Percentiles rank a stretch among this genome's conserved stretches.
phyloP scores from a whole-genome alignment of 2,329 filamentous ascomycete genomes.

The Diatrype stigma region DNA sequence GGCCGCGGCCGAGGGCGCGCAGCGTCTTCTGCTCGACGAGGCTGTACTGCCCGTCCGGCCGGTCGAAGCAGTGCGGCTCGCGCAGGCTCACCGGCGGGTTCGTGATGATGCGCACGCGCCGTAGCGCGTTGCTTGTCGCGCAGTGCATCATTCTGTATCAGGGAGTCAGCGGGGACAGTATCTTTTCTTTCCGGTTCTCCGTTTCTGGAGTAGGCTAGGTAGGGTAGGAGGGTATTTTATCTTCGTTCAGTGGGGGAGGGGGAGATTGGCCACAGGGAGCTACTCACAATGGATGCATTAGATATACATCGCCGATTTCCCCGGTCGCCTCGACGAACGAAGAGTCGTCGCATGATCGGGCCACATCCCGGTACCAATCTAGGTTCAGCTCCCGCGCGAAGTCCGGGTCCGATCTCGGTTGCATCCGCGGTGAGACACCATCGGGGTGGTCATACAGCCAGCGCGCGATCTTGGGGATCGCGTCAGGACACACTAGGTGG shows the following conservation, averaged over 20 bases:
- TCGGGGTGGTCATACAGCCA: conserved; percentile 59
- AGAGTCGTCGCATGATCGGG: conserved; percentile 28
- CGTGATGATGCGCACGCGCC: conserved; percentile 48
- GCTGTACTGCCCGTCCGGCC: conserved; percentile 45
- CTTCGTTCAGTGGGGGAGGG: too few species aligned
- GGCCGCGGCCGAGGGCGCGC: conserved; percentile 37
- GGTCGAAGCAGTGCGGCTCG: conserved; percentile 49
- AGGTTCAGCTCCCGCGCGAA: conserved; percentile 40
- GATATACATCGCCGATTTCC: conserved; percentile 50
- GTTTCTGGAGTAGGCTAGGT: too few species aligned
- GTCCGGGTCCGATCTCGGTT: conserved; percentile 45
- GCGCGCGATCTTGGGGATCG: conserved; percentile 52
- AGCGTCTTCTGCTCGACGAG: conserved; percentile 54
- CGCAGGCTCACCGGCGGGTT: conserved; percentile 51
- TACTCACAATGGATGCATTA: conserved; percentile 56
- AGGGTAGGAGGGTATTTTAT: too few species aligned
- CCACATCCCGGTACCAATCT: conserved; percentile 40
- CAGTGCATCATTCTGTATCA: conserved; percentile 61
- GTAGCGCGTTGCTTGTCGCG: conserved; percentile 43
- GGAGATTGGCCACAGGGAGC: too few species aligned
- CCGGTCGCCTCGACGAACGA: conserved; percentile 52
- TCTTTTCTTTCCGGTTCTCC: too few species aligned
- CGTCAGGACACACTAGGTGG: conserved; percentile 53
- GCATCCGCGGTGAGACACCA: conserved; percentile 64
- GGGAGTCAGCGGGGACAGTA: too few species aligned